These are phyloP conservation scores for Westerdykella ornata DNA, from an alignment of 2,329 filamentous ascomycete species.

Conservation along the genomic window DNA sequence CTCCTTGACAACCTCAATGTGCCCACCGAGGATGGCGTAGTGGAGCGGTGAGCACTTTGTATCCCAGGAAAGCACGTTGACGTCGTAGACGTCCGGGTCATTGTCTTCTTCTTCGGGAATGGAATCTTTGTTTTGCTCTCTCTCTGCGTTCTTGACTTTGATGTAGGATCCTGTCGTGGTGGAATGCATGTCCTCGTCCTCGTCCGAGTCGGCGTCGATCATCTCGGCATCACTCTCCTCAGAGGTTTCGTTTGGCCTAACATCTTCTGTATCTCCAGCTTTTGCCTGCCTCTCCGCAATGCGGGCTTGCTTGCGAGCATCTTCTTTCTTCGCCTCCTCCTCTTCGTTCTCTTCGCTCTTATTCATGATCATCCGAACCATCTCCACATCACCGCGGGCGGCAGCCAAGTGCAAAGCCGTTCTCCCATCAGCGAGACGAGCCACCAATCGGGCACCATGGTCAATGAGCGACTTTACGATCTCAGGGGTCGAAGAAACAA, in stretches of 20 bases:
- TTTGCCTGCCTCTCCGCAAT: slow-evolving; percentile 11
- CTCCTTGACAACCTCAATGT: slow-evolving; percentile 60
- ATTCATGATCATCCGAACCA: slow-evolving; percentile 64
- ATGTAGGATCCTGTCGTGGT: slow-evolving; percentile 64
- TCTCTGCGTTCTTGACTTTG: slow-evolving; percentile 53
- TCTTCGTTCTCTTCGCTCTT: slow-evolving; percentile 71
- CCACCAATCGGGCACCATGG: slow-evolving; percentile 63
- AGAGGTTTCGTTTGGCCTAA: neutral
- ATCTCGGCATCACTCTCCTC: slow-evolving; percentile 29
- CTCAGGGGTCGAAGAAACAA: slow-evolving; percentile 59
- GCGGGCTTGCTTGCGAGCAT: slow-evolving; percentile 38
- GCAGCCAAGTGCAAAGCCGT: slow-evolving; percentile 80
- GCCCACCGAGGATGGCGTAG: slow-evolving; percentile 67
- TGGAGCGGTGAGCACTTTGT: slow-evolving; percentile 67
- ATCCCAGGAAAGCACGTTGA: slow-evolving; percentile 77
- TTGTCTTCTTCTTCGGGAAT: slow-evolving; percentile 52
- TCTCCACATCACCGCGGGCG: slow-evolving; percentile 59
- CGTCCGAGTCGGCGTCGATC: slow-evolving; percentile 47
- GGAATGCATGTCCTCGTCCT: slow-evolving; percentile 25
- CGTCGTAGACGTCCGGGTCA: slow-evolving; percentile 72
- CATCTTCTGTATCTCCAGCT: neutral
- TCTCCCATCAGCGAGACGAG: slow-evolving; percentile 69
- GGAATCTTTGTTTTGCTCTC: slow-evolving; percentile 39
- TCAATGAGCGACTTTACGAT: slow-evolving; percentile 67
- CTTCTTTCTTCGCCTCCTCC: slow-evolving; percentile 54